Base-by-base conservation (phyloP, 1,139 yeast genomes). In the Spencermartinsiella ligniputridi region DNA sequence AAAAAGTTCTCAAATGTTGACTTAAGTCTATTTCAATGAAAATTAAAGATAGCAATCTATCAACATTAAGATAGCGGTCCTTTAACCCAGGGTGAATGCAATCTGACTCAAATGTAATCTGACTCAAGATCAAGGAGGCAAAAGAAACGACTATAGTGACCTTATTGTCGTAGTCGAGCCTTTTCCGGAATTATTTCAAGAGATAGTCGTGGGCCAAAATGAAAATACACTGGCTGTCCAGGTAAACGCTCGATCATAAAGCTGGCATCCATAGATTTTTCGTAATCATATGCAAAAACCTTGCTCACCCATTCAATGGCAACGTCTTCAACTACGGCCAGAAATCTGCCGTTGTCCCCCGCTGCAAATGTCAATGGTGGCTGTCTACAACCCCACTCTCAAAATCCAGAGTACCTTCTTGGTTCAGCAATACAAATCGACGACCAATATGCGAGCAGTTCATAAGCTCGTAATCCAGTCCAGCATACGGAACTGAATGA, bases 261-360 rank as follows among this genome's bases (percentile, higher is more conserved):
- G 37, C 22, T 15, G 13, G 16, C 15, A 13, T 35, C 37, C 12
- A 15, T n/a, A 16, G 16, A 17, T 19, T 35, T 35, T 9, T 15
- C 15, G 22, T 35, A 35, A 24, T 20, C 18, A 20, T 13, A 35
- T 13, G 15, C 21, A 18, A 35, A 35, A 13, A 35, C 24, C 18
- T 35, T 18, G 18, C 18, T 35, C 20, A 19, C 18, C 37, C 37
- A 35, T 5, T 35, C 37, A 12, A 24, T 35, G 13, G 24, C 37
- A 35, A 35, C 37, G 13, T 35, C 37, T 35, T 35, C 37, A 16
- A 35, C 18, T 12, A 35, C 37, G 24, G 37, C 37, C 37, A 35
- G 18, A 35, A 35, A 35, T 16, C 24, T 35, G 18, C 18, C 18
- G 18, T 15, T 11, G 18, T 18, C 13, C 12, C 18, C 37, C 11